Conservation (phyloP, 1,284 basidiomycete species). For the Malassezia equina region DNA sequence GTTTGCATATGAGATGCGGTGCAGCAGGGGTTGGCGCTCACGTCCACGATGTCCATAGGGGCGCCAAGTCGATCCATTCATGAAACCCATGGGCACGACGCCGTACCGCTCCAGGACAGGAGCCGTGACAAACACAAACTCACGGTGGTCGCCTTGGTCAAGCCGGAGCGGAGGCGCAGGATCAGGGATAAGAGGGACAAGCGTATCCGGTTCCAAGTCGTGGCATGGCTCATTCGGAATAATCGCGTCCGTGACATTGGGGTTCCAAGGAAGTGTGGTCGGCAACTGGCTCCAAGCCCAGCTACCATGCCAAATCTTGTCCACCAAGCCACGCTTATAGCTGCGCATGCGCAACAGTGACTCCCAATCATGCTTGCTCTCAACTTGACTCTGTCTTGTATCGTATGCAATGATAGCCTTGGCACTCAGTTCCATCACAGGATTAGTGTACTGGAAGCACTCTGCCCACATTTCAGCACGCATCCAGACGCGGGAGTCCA, state of each 20-base stretch:
- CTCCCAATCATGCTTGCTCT: not conserved
- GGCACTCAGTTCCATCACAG: conserved; percentile 47
- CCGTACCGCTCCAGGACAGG: conserved; percentile 15
- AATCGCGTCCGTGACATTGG: conserved; percentile 23
- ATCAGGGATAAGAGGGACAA: conserved; percentile 16
- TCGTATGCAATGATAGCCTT: conserved; percentile 49
- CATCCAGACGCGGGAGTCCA: conserved; percentile 8
- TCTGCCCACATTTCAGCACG: conserved; percentile 49
- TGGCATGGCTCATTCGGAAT: conserved; percentile 18
- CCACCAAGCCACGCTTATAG: not conserved
- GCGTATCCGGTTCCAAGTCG: conserved; percentile 14
- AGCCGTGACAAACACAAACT: conserved; percentile 15
- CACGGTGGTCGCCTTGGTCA: conserved; percentile 13
- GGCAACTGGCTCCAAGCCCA: conserved; percentile 25
- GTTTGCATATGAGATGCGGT: conserved; percentile 4
- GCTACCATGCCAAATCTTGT: not conserved
- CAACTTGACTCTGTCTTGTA: too few species aligned
- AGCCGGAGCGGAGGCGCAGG: conserved; percentile 14
- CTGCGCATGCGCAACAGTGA: conserved; percentile 18
- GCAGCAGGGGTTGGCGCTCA: conserved; percentile 12
- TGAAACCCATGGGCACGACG: conserved; percentile 18
- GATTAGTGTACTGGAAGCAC: conserved; percentile 48
- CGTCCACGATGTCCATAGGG: conserved; percentile 8
- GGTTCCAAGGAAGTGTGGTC: conserved; percentile 49
- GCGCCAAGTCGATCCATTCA: conserved; percentile 19